These are phyloP conservation scores for Gentiana macrophylla DNA, from an alignment of 257 asterid genomes.

Conservation along the genomic window DNA sequence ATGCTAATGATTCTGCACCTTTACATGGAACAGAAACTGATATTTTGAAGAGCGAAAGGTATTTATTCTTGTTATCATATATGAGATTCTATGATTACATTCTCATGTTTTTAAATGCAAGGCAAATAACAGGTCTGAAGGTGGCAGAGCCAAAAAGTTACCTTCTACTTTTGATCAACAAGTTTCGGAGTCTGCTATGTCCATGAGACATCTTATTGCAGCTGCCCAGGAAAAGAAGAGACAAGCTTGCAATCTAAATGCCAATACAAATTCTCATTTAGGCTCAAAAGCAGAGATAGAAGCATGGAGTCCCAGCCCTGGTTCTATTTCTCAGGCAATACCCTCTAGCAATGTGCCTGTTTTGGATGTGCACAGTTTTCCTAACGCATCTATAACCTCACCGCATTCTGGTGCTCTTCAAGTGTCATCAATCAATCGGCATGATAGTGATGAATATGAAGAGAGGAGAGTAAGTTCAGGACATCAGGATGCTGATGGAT, in stretches of 20 bases:
- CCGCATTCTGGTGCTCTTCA: constrained; percentile 51
- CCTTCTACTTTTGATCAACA: constrained; percentile 29
- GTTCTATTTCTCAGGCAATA: constrained; percentile 31
- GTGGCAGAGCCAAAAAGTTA: constrained; percentile 31
- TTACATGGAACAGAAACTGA: constrained; percentile 32
- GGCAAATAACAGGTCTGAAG: constrained; percentile 46
- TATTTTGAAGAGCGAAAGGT: constrained; percentile 52
- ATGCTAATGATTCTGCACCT: constrained; percentile 27
- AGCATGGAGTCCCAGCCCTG: constrained; percentile 41
- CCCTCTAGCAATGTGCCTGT: constrained; percentile 39
- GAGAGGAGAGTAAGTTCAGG: constrained; percentile 68
- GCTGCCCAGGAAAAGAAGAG: constrained; percentile 90
- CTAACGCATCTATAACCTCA: constrained; percentile 25
- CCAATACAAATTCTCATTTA: constrained; percentile 26
- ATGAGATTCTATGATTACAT: constrained; percentile 3
- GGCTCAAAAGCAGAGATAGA: constrained; percentile 35
- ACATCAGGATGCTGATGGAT: constrained; percentile 51
- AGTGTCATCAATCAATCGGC: constrained; percentile 37
- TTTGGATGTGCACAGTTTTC: constrained; percentile 31
- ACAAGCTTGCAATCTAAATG: constrained; percentile 40
- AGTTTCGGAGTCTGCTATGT: constrained; percentile 38
- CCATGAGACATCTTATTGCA: constrained; percentile 86
- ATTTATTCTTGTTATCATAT: constrained; percentile 3
- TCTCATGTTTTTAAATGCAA: constrained; percentile 20
- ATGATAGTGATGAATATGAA: constrained; percentile 45